phyloP scores from a whole-genome alignment of 2,329 filamentous ascomycete genomes.

The Xylaria digitata region DNA sequence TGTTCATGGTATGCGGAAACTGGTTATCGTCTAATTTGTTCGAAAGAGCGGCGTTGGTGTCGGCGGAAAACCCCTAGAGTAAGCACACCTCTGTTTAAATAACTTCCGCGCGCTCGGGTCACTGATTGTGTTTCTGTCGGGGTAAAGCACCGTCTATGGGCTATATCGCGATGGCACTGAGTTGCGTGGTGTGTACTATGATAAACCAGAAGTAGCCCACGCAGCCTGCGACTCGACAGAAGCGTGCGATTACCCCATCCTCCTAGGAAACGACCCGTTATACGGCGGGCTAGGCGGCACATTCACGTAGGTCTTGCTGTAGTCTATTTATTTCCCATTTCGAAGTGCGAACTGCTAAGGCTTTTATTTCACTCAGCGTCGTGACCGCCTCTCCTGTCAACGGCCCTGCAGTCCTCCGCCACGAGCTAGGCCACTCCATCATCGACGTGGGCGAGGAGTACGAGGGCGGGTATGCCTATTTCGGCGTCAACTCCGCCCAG shows the following conservation, averaged over 20 bases:
- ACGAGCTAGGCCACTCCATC: conserved; percentile 50
- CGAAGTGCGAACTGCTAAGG: background rate
- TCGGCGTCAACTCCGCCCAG: conserved; percentile 47
- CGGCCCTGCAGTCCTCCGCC: conserved; percentile 47
- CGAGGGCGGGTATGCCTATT: conserved; percentile 46
- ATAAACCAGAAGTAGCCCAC: conserved; percentile 47
- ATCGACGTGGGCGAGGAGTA: conserved; percentile 50
- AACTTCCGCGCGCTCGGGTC: background rate
- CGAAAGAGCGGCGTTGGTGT: conserved; percentile 48
- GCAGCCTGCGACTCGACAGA: conserved; percentile 50
- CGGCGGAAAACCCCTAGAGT: conserved; percentile 46
- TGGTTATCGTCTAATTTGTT: conserved; percentile 6
- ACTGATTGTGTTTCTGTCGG: background rate
- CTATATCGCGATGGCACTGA: conserved; percentile 50
- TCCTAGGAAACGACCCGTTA: conserved; percentile 48
- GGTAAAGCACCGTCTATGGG: conserved; percentile 48
- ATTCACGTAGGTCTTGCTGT: conserved; percentile 45
- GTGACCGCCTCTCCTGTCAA: conserved; percentile 46
- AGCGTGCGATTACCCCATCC: conserved; percentile 49
- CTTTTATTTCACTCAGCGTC: conserved; percentile 36
- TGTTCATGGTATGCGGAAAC: conserved; percentile 14
- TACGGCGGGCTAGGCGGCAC: conserved; percentile 49
- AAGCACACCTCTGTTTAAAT: conserved; percentile 18
- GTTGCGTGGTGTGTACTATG: conserved; percentile 50
- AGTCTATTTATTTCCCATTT: background rate